Conservation (phyloP, 2,329 filamentous ascomycete species). For the Westerdykella sp. region DNA sequence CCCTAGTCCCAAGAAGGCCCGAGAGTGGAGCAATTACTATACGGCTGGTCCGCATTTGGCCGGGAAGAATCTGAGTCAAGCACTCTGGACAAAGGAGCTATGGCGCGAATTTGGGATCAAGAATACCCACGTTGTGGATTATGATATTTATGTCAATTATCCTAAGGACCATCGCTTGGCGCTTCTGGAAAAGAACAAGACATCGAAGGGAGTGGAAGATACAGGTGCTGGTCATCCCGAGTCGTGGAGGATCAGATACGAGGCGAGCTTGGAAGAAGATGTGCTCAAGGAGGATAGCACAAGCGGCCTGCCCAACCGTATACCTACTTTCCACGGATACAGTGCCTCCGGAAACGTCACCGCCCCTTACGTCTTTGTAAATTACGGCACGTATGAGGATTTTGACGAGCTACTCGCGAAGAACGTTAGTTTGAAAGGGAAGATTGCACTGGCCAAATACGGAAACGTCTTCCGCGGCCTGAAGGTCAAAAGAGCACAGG, state of each 20-base stretch:
- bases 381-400: constrained; percentile 82
- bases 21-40: constrained; percentile 47
- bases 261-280: constrained; percentile 78
- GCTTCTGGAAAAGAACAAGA: constrained; percentile 41
- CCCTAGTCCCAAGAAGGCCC: constrained; percentile 47
- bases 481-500: constrained; percentile 87
- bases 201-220: constrained; percentile 47
- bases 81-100: constrained; percentile 45
- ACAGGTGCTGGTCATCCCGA: constrained; percentile 4
- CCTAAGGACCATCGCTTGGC: constrained; percentile 44
- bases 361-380: constrained; percentile 77
- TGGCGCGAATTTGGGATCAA: constrained; percentile 47
- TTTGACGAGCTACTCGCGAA: constrained; percentile 74
- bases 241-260: constrained; percentile 60
- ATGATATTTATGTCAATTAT: constrained; percentile 49
- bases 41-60: constrained; percentile 47
- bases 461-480: constrained; percentile 81
- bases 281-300: constrained; percentile 77
- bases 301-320: constrained; percentile 61
- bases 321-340: constrained; percentile 93
- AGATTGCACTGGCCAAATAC: constrained; percentile 83
- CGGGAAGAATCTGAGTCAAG: constrained; percentile 48
- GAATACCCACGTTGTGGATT: constrained; percentile 42
- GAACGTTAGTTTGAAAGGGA: constrained; percentile 70
- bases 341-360: constrained; percentile 90